phyloP scores from a whole-genome alignment of 2,329 filamentous ascomycete species.

The Fusarium armeniacum region DNA sequence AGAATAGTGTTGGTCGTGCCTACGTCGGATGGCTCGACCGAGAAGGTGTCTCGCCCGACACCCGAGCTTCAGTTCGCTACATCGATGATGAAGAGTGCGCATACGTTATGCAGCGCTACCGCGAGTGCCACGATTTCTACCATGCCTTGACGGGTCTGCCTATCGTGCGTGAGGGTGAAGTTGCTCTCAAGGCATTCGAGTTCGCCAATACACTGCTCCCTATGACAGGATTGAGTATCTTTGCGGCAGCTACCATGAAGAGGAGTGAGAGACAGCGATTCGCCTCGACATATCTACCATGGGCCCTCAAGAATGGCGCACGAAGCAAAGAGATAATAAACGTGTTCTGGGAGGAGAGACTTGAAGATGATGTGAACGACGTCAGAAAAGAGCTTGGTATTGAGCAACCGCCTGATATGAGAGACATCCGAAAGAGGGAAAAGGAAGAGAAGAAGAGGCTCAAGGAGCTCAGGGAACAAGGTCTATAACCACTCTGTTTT shows the following conservation, averaged over 20 bases:
- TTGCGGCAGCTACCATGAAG: conserved; percentile 89
- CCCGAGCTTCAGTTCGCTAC: conserved; percentile 84
- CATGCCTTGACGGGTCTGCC: conserved; percentile 94
- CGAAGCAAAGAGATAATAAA: conserved; percentile 87
- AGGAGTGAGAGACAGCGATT: conserved; percentile 83
- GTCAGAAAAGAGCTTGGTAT: conserved; percentile 83
- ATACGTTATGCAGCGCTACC: conserved; percentile 98
- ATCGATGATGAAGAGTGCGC: conserved; percentile 96
- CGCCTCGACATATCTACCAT: conserved; percentile 83
- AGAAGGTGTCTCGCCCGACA: conserved; percentile 94
- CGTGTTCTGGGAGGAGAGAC: conserved; percentile 96
- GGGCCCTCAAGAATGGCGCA: conserved; percentile 89
- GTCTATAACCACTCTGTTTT: conserved; percentile 30
- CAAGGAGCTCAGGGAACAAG: conserved; percentile 59
- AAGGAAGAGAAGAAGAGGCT: conserved; percentile 76
- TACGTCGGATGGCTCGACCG: conserved; percentile 94
- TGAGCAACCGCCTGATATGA: conserved; percentile 88
- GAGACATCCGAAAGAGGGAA: conserved; percentile 79
- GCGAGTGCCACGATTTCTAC: conserved; percentile 98
- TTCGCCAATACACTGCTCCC: conserved; percentile 94
- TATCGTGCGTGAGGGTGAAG: conserved; percentile 92
- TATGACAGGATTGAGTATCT: conserved; percentile 91
- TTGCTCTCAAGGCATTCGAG: conserved; percentile 98
- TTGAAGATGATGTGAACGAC: conserved; percentile 85
- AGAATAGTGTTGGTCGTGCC: conserved; percentile 81